These are phyloP conservation scores for Hypericum perforatum DNA, from an alignment of 345 rosid genomes.

Conservation along the genomic window DNA sequence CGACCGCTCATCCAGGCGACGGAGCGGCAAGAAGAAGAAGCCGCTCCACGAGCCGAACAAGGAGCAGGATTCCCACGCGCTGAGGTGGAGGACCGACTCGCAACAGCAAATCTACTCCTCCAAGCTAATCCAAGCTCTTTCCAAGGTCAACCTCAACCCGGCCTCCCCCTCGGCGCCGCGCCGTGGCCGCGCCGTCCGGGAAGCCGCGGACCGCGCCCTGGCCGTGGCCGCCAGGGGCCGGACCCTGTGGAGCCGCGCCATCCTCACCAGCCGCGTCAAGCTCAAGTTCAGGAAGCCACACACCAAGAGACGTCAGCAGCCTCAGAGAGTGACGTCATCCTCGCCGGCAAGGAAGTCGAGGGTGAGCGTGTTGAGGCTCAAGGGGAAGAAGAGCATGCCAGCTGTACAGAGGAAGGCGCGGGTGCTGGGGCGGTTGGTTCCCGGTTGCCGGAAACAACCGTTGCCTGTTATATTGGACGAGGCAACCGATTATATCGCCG, in stretches of 20 bases:
- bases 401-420: conserved; percentile 77
- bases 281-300: conserved; percentile 60
- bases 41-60: conserved; percentile 22
- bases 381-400: conserved; percentile 41
- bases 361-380: conserved; percentile 52
- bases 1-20: conserved; percentile 26
- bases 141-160: conserved; percentile 32
- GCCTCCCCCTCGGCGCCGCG: conserved; percentile 37
- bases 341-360: conserved; percentile 51
- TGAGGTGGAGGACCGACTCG: conserved; percentile 70
- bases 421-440: conserved; percentile 73
- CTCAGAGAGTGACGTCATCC: conserved; percentile 3
- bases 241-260: conserved; percentile 91
- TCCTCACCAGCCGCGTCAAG: conserved; percentile 58
- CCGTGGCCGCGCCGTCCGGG: conserved; percentile 60
- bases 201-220: conserved; percentile 71
- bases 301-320: conserved; percentile 42
- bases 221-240: conserved; percentile 81
- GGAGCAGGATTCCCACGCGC: conserved; percentile 20
- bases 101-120: conserved; percentile 78
- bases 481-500: conserved; percentile 87
- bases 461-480: conserved; percentile 88
- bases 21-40: conserved; percentile 59
- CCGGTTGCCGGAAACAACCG: conserved; percentile 91
- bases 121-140: conserved; percentile 60